Percentiles rank a stretch among this genome's conserved stretches.
These are phyloP conservation scores for Penicillium sp. DNA, from an alignment of 2,329 filamentous ascomycete species.

Conservation along the genomic window DNA sequence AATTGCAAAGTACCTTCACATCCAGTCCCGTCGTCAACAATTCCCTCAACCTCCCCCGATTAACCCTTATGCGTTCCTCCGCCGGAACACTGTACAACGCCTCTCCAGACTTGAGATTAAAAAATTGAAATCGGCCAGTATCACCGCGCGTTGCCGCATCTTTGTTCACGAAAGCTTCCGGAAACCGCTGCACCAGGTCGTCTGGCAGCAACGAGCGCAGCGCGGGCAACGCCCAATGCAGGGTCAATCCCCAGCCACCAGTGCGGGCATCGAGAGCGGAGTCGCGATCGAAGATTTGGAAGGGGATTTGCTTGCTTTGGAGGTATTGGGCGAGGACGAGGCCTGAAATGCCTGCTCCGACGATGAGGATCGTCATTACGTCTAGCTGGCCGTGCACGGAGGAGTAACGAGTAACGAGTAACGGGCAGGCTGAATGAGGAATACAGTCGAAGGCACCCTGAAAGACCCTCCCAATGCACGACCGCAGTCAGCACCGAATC, in stretches of 20 bases:
- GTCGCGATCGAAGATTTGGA: constrained; percentile 48
- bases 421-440: neutral
- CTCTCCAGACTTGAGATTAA: constrained; percentile 58
- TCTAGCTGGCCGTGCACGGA: neutral
- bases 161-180: constrained; percentile 60
- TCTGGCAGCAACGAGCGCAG: constrained; percentile 58
- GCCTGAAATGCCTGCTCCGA: constrained; percentile 50
- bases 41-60: constrained; percentile 51
- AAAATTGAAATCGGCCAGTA: constrained; percentile 58
- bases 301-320: constrained; percentile 37
- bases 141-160: constrained; percentile 53
- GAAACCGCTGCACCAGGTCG: constrained; percentile 50
- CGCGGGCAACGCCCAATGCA: constrained; percentile 64
- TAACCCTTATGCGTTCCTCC: constrained; percentile 53
- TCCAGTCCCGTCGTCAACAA: constrained; percentile 54
- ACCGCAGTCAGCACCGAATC: neutral
- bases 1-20: constrained; percentile 46
- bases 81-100: constrained; percentile 52
- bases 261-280: constrained; percentile 52
- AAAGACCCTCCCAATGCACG: neutral
- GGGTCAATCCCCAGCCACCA: constrained; percentile 66
- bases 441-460: neutral
- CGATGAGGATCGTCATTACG: constrained; percentile 40
- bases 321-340: constrained; percentile 49
- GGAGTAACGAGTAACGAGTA: neutral